Percentiles rank a stretch among this genome's conserved stretches.
phyloP scores from a whole-genome alignment of 2,329 filamentous ascomycete species.

The Arthrobotrys iridis region DNA sequence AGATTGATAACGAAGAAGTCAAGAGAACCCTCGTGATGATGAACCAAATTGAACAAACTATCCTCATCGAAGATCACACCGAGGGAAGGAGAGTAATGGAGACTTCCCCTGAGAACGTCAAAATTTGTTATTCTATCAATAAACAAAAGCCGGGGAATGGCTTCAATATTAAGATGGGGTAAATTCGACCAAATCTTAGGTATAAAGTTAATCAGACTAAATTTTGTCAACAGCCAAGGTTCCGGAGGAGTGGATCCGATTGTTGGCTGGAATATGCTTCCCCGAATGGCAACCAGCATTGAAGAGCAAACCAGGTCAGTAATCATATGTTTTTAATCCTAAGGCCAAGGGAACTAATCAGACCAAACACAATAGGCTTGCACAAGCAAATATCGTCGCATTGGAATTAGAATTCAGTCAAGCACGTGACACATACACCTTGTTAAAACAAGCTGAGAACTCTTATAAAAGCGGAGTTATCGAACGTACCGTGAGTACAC shows the following conservation, averaged over 20 bases:
- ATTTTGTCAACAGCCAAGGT: slow-evolving; percentile 49
- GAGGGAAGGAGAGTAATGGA: slow-evolving; percentile 78
- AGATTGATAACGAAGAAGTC: slow-evolving; percentile 82
- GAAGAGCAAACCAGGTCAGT: slow-evolving; percentile 71
- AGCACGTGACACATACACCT: neutral
- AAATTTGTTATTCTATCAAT: slow-evolving; percentile 75
- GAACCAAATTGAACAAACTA: slow-evolving; percentile 81
- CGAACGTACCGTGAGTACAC: slow-evolving; percentile 3
- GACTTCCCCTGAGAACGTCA: slow-evolving; percentile 74
- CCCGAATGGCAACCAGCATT: slow-evolving; percentile 83
- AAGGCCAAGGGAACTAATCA: neutral
- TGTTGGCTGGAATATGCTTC: slow-evolving; percentile 66
- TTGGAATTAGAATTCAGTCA: neutral
- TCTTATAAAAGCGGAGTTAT: neutral
- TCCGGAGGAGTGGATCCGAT: slow-evolving; percentile 57
- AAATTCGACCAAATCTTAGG: slow-evolving; percentile 59
- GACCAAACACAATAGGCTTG: neutral
- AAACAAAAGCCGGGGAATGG: slow-evolving; percentile 71
- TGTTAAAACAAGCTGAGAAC: neutral
- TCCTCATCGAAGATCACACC: slow-evolving; percentile 75
- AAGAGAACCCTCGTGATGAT: slow-evolving; percentile 85
- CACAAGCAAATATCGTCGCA: neutral
- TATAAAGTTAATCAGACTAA: neutral
- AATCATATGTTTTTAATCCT: neutral
- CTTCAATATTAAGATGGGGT: slow-evolving; percentile 67